Percentiles rank a stretch among this genome's conserved stretches.
phyloP scores from a whole-genome alignment of 2,329 filamentous ascomycete species.

The Ophiostoma piceae region DNA sequence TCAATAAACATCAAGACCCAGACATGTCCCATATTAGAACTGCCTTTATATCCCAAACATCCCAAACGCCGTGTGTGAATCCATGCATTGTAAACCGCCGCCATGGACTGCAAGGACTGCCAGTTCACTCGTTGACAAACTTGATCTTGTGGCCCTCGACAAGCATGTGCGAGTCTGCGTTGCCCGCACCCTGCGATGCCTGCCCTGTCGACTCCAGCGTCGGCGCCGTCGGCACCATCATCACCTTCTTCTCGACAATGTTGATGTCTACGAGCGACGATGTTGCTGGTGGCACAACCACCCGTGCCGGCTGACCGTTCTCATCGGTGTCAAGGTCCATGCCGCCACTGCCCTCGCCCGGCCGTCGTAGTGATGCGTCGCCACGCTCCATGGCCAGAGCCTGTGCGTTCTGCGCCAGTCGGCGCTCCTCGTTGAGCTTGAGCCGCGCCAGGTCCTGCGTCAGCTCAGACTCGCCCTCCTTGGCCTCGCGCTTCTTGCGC shows the following conservation, averaged over 20 bases:
- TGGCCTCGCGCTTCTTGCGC: background rate
- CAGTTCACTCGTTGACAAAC: constrained; percentile 12
- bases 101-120: background rate
- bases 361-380: constrained; percentile 25
- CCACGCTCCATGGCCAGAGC: constrained; percentile 50
- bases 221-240: constrained; percentile 38
- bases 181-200: constrained; percentile 33
- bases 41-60: background rate
- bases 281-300: constrained; percentile 34
- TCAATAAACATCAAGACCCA: background rate
- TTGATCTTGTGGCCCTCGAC: constrained; percentile 23
- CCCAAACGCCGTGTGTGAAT: constrained; percentile 7
- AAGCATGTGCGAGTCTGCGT: constrained; percentile 16
- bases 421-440: constrained; percentile 42
- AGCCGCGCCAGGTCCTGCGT: constrained; percentile 40
- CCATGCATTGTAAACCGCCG: background rate
- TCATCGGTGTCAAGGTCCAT: constrained; percentile 38
- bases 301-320: constrained; percentile 23
- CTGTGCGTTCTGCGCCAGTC: constrained; percentile 37
- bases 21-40: background rate
- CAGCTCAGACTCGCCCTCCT: constrained; percentile 27
- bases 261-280: constrained; percentile 41
- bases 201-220: constrained; percentile 31
- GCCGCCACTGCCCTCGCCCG: constrained; percentile 41
- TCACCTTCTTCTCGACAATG: constrained; percentile 49